Evolutionary conservation across 805 yeast genomes (phyloP).

Genomic region (Starmerella powellii): DNA sequence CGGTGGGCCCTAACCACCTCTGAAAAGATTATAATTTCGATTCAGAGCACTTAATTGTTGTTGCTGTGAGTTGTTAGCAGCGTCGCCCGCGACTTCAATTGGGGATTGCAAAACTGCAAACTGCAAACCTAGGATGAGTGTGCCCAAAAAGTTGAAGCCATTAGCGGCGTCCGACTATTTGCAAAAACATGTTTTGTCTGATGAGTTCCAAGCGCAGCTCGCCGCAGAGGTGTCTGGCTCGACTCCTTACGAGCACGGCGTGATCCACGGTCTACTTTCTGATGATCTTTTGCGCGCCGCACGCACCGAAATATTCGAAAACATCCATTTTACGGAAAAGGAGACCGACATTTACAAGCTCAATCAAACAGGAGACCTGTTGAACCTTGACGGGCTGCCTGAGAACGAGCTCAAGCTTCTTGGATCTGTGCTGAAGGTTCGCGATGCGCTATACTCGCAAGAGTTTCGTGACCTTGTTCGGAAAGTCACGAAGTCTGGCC

Average conservation of each 20-base stretch:
- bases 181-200: constrained; percentile 9
- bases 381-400: constrained; percentile 77
- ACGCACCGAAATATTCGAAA: constrained; percentile 66
- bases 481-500: constrained; percentile 73
- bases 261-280: constrained; percentile 58
- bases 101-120: not conserved
- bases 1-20: constrained; percentile 3
- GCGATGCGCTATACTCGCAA: constrained; percentile 81
- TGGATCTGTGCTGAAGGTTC: constrained; percentile 61
- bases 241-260: constrained; percentile 84
- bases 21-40: no score
- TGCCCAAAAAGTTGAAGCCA: constrained; percentile 2
- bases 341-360: constrained; percentile 97
- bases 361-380: constrained; percentile 72
- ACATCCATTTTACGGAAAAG: constrained; percentile 83
- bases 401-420: constrained; percentile 60
- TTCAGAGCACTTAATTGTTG: no score
- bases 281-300: constrained; percentile 69
- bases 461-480: constrained; percentile 70
- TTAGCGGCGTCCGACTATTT: constrained; percentile 4
- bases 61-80: no score
- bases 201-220: constrained; percentile 13
- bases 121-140: not conserved
- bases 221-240: constrained; percentile 37
- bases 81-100: no score